Evolutionary conservation across 2,329 filamentous ascomycete species (phyloP), one percentile per base, ranked within the genome.

Genomic region (Myriosclerotinia duriaeana): DNA sequence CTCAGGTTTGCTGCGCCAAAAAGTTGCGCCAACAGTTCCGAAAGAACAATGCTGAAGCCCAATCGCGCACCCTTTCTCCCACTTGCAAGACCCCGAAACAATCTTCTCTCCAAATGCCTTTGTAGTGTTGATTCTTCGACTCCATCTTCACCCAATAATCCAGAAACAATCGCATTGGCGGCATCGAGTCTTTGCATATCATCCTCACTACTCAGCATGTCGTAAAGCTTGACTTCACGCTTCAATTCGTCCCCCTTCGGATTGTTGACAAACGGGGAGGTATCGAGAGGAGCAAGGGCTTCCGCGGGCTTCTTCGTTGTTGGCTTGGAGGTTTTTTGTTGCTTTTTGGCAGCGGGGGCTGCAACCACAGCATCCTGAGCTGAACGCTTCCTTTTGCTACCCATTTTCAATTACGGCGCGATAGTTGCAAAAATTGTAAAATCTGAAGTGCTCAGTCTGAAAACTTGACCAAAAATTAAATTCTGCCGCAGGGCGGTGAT

Each of bases 61-160:
- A 95, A 80, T 36, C 95, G 85, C 22, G 94, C 92, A 15, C 91
- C 92, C 79, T 97, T 97, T 66, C 92, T 88, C 65, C 92, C 89
- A 76, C 93, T 97, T 69, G 93, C 93, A 22, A 98, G 86, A 52
- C 95, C 95, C 65, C 91, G 87, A 77, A 97, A 92, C 48, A 99
- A 82, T 36, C 90, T 84, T 75, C 85, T 85, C 30, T 34, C 30
- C 40, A 89, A 78, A 72, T 89, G 87, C 67, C 85, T 80, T 71
- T 82, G 77, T 17, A 89, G 78, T 2, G 85, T 82, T 1, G 79
- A 72, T 74, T 88, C 85, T 3, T 81, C 70, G 4, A 83, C 83
- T 42, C 79, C 79, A 26, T 84, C 78, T 53, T 79, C 80, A 50
- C 77, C 81, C 1, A 88, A 74, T 1, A 89, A 80, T 9, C 83